A percentile compares a stretch with the other conserved stretches of the same genome.
These are phyloP conservation scores for Colletotrichum shisoi DNA, from an alignment of 2,329 filamentous ascomycete species.

Conservation along the genomic window DNA sequence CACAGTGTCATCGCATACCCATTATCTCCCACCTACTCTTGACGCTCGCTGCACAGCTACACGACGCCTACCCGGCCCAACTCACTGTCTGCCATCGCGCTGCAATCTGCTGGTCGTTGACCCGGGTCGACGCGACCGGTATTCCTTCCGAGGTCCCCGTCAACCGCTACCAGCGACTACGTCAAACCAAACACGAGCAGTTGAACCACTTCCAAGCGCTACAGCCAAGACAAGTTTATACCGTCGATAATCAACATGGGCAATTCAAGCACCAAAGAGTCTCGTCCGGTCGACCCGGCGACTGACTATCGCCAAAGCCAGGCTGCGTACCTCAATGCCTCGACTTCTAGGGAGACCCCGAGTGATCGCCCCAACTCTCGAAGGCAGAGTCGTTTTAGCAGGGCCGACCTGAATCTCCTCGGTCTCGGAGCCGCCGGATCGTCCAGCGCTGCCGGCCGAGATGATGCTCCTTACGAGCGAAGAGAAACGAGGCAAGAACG, in stretches of 20 bases:
- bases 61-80: neutral
- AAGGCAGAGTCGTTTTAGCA: constrained; percentile 45
- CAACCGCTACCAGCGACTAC: neutral
- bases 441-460: constrained; percentile 50
- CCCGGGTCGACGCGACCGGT: neutral
- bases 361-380: constrained; percentile 30
- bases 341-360: constrained; percentile 18
- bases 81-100: neutral
- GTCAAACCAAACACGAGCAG: neutral
- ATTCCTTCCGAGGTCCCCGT: neutral
- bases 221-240: neutral
- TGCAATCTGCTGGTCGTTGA: neutral
- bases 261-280: constrained; percentile 53
- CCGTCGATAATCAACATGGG: constrained; percentile 47
- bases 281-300: constrained; percentile 44
- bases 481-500: constrained; percentile 91
- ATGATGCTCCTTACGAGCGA: constrained; percentile 64
- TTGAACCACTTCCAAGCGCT: neutral
- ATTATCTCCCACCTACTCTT: neutral
- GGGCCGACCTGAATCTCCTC: constrained; percentile 59
- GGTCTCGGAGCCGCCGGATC: constrained; percentile 51
- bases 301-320: constrained; percentile 35
- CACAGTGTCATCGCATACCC: constrained; percentile 8
- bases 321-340: constrained; percentile 27
- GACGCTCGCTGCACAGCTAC: neutral